Evolutionary conservation across 129 eudicot genomes (phyloP).

Genomic region (Saussurea involucrata): DNA sequence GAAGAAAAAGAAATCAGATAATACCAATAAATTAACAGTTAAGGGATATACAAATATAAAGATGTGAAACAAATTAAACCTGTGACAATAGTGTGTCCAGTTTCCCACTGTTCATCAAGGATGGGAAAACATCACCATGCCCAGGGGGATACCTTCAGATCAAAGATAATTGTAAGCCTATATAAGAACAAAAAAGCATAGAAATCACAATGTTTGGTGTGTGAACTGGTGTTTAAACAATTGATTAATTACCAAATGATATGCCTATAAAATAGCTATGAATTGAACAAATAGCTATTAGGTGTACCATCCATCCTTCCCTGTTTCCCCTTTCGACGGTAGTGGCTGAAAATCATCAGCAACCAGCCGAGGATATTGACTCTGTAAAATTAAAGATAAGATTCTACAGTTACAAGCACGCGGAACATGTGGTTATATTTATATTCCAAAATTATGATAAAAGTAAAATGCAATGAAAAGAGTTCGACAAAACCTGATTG

Average conservation of each 20-base stretch:
- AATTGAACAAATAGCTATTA: background rate
- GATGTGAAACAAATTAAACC: conserved; percentile 45
- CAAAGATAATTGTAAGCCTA: conserved; percentile 14
- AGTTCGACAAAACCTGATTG: conserved; percentile 58
- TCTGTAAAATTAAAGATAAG: conserved; percentile 39
- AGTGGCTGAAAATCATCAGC: conserved; percentile 81
- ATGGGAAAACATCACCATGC: conserved; percentile 96
- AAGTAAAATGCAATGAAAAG: background rate
- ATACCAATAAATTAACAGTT: background rate
- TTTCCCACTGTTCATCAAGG: conserved; percentile 96
- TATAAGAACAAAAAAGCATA: background rate
- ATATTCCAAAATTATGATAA: background rate
- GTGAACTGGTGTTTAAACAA: background rate
- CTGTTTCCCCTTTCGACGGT: conserved; percentile 73
- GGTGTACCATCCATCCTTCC: conserved; percentile 65
- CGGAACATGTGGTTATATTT: background rate
- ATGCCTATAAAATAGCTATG: background rate
- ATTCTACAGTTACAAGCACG: background rate
- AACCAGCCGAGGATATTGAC: conserved; percentile 94
- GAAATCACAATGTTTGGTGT: background rate
- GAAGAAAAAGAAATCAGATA: conserved; percentile 5
- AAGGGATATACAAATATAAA: background rate
- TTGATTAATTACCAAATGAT: background rate
- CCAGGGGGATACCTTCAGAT: conserved; percentile 94
- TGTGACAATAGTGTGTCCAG: conserved; percentile 76